A percentile compares a stretch with the other conserved stretches of the same genome.
phyloP scores from a whole-genome alignment of 768 basidiomycete genomes.

The Sporobolomyces pararoseus region DNA sequence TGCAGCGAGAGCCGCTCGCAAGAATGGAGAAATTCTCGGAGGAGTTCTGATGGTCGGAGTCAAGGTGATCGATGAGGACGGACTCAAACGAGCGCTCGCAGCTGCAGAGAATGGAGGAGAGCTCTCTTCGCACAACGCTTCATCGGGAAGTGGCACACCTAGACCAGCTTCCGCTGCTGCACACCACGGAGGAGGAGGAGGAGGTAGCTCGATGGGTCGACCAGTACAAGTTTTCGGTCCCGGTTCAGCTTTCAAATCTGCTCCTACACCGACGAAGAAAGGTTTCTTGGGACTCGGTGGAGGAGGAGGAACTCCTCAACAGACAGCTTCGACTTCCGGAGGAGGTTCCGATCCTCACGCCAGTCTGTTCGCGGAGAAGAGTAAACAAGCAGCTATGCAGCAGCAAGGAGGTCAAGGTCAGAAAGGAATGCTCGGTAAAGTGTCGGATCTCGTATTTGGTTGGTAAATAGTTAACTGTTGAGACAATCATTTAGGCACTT shows the following conservation, averaged over 20 bases:
- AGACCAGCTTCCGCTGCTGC: constrained; percentile 5
- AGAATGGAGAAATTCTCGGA: constrained; percentile 71
- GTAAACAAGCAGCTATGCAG: constrained; percentile 34
- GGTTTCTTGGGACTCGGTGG: constrained; percentile 29
- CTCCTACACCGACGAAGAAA: constrained; percentile 34
- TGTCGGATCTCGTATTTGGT: constrained; percentile 42
- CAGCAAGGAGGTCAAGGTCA: constrained; percentile 33
- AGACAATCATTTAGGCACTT: too few species aligned
- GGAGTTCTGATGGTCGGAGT: constrained; percentile 74
- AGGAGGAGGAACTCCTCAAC: constrained; percentile 2
- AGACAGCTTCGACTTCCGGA: neutral
- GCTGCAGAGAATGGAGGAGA: constrained; percentile 2
- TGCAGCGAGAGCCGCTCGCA: constrained; percentile 71
- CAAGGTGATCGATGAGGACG: constrained; percentile 51
- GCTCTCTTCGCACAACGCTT: neutral
- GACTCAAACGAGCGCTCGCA: constrained; percentile 27
- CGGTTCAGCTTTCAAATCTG: constrained; percentile 34
- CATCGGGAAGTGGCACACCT: neutral
- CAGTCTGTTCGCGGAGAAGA: constrained; percentile 42
- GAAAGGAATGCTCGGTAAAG: constrained; percentile 40
- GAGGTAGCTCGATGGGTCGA: constrained; percentile 19
- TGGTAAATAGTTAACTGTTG: constrained; percentile 14
- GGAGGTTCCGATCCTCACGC: constrained; percentile 26
- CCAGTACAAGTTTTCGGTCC: constrained; percentile 36
- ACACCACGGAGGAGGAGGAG: neutral